Evolutionary conservation across 768 basidiomycete species (phyloP), one percentile per base, ranked within the genome.

Genomic region (Tylopilus balloui): DNA sequence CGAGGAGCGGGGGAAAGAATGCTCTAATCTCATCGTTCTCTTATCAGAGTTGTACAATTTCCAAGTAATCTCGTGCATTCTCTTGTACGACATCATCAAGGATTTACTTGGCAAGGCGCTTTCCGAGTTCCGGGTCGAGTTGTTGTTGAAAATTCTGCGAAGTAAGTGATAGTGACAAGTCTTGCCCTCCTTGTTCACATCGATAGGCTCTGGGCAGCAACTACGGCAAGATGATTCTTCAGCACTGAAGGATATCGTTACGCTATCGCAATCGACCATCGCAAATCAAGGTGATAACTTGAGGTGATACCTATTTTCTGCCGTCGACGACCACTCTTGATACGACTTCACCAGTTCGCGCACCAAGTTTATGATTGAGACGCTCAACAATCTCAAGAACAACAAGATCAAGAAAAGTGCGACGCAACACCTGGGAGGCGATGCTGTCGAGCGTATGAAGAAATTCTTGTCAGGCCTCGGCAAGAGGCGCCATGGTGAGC

Each of bases 41-140:
- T 69, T 97, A 19, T 88, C 92, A 2, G 93, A 97, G 63, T 72
- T 99, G 17, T 98, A 97, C 73, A 97, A 97, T 64, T 93, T 97
- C 63, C 89, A 92, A 69, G 90, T 97, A 20, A 79, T 98, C 45
- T 90, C 90, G 3, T 91, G 84, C 48, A 71, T 86, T 11, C 75
- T 98, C n/a, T 71, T 97, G 40, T 98, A 92, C 68, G 96, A 97
- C 62, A 66, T 97, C 41, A 84, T 98, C 55, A 83, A 88, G 8
- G 73, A 76, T 13, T 76, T 98, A 39, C 72, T 98, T 40, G 70
- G 77, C 1, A 71, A 71, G 6, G 72, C 80, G 3, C 69, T 95
- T 45, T 74, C 77, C 0, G 95, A 97, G 66, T 80, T 88, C 50
- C 78, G 80, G 27, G 88, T 96, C 7, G 96, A 98, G 64, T 71